Base-by-base conservation (phyloP, 2,329 filamentous ascomycete genomes). In the Diaporthe vexans region DNA sequence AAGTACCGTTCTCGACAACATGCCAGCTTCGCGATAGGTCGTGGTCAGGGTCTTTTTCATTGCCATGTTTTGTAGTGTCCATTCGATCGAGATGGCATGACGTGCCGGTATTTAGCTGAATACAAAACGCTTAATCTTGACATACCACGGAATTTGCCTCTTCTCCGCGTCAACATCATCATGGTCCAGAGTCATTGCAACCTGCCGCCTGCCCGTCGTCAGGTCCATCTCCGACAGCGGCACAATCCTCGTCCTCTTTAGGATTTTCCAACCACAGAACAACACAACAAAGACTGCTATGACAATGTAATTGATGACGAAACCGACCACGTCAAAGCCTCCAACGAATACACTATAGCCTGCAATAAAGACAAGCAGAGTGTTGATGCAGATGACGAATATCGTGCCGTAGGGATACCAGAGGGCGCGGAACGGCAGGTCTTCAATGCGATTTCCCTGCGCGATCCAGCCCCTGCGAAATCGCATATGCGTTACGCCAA, bases 291-390 rank as follows among this genome's bases (percentile, higher is more conserved):
- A 90, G 3, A 89, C 79, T 0, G 86, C 87, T 0, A 90, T 76
- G 77, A 90, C 83, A 71, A 89, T 87, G 77, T 90, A 91, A 75
- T 87, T 88, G 68, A 88, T 85, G 40, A 91, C 86, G 77, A 90
- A 90, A 11, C 82, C 83, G 1, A 85, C 85, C 0, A 85, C 83
- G 43, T 84, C 84, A 76, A 88, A 90, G 0, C 86, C 87, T 56
- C 83, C 83, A 70, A 90, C 76, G 70, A 85, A 87, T 3, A 86
- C 87, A 7, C 85, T 86, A 80, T 89, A 90, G 17, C 88, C 88
- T 76, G 89, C 87, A 57, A 87, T 84, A 65, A 89, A 85, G 2
- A 88, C 83, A 5, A 90, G 82, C 72, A 86, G 85, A 24, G 88
- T 79, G 68, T 89, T 88, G 40, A 85, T 82, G 43, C 79, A 77